phyloP scores from a whole-genome alignment of 176 grass and related monocot species.

The Musa beccarii region DNA sequence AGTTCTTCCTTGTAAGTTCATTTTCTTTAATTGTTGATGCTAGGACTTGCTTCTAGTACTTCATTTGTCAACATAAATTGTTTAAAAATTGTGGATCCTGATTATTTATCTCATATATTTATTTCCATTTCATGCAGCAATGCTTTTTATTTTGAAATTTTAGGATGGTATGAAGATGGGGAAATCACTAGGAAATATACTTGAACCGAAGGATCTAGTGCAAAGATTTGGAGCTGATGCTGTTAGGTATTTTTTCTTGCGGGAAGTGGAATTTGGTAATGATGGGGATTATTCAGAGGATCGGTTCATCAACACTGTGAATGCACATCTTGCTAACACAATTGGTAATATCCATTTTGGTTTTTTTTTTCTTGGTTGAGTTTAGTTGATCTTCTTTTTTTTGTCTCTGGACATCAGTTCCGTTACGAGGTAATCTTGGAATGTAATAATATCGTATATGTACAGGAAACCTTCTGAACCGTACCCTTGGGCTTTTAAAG shows the following conservation, averaged over 20 bases:
- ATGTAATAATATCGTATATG: neutral
- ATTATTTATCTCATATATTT: conserved; percentile 24
- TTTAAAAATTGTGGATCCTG: neutral
- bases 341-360: conserved; percentile 45
- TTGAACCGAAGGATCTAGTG: conserved; percentile 90
- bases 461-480: conserved; percentile 92
- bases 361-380: neutral
- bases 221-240: conserved; percentile 72
- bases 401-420: conserved; percentile 2
- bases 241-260: conserved; percentile 93
- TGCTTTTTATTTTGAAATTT: conserved; percentile 56
- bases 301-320: conserved; percentile 86
- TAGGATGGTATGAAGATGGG: conserved; percentile 99
- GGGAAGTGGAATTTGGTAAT: conserved; percentile 91
- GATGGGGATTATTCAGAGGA: conserved; percentile 98
- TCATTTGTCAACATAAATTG: neutral
- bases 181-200: conserved; percentile 94
- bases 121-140: conserved; percentile 40
- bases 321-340: conserved; percentile 95
- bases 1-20: neutral
- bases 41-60: neutral
- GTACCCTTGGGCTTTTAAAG: conserved; percentile 84
- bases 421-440: neutral
- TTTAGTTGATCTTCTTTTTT: neutral
- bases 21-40: neutral